phyloP scores from a whole-genome alignment of 164 flowering plant species.

The Vitis cinerea region DNA sequence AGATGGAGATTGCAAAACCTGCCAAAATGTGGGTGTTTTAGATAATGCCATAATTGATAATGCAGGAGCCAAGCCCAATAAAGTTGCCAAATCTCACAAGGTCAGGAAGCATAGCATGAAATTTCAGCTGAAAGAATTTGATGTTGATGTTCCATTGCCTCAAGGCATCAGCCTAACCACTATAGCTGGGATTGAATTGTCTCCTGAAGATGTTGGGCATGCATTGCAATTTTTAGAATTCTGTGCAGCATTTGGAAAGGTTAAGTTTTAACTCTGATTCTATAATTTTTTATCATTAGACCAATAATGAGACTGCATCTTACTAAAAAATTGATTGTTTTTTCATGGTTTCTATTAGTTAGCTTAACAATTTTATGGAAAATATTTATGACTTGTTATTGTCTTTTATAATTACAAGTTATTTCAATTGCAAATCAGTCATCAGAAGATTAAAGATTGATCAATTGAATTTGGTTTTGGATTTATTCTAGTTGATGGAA shows the following conservation, averaged over 20 bases:
- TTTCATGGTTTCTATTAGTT: no score
- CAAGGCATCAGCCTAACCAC: slow-evolving; percentile 37
- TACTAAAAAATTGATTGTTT: no score
- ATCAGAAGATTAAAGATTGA: no score
- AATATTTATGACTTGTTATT: no score
- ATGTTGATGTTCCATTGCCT: slow-evolving; percentile 47
- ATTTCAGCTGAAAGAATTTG: slow-evolving; percentile 7
- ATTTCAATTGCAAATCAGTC: no score
- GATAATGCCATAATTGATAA: slow-evolving; percentile 5
- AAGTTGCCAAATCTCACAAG: not conserved
- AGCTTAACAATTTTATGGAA: no score
- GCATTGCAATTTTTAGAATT: slow-evolving; percentile 90
- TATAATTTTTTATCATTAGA: not conserved
- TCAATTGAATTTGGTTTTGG: no score
- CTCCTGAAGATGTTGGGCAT: slow-evolving; percentile 63
- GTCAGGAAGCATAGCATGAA: slow-evolving; percentile 6
- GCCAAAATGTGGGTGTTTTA: not conserved
- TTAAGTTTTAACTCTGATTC: slow-evolving; percentile 17
- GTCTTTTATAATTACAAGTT: no score
- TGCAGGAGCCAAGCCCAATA: slow-evolving; percentile 9
- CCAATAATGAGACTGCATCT: no score
- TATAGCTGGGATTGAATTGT: slow-evolving; percentile 57
- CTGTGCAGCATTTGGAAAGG: slow-evolving; percentile 82
- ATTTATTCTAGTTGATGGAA: no score
- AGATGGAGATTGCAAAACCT: not conserved